phyloP scores from a whole-genome alignment of 805 yeast species.

The Starmera caribaea region DNA sequence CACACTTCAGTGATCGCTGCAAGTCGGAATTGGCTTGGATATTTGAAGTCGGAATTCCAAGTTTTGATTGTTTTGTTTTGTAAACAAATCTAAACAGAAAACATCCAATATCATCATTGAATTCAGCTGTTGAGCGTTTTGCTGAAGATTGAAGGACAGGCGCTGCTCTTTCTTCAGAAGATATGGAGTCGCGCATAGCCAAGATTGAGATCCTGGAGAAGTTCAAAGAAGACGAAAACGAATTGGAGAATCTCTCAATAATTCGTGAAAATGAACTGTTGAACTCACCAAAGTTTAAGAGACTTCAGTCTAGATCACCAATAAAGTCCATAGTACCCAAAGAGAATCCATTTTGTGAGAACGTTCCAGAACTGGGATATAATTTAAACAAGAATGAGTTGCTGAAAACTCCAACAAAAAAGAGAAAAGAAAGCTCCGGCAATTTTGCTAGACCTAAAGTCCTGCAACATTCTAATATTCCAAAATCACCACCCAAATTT shows the following conservation, averaged over 20 bases:
- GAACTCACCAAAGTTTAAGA: conserved; percentile 17
- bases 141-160: too few species aligned
- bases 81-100: background rate
- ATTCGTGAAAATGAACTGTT: conserved; percentile 18
- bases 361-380: conserved; percentile 14
- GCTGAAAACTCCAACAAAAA: conserved; percentile 15
- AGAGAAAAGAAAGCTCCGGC: background rate
- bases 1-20: background rate
- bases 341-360: conserved; percentile 9
- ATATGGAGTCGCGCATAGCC: background rate
- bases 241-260: conserved; percentile 13
- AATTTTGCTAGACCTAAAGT: background rate
- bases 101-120: too few species aligned
- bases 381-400: conserved; percentile 5
- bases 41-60: background rate
- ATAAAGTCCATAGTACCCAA: conserved; percentile 14
- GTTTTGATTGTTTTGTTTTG: background rate
- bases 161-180: background rate
- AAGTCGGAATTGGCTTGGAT: background rate
- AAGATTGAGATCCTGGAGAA: conserved; percentile 11
- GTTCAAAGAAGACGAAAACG: conserved; percentile 16
- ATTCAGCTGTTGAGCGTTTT: too few species aligned
- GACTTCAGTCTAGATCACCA: conserved; percentile 16
- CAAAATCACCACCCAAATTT: conserved; percentile 5
- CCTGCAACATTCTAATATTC: background rate